Evolutionary conservation across 1,139 yeast genomes (phyloP).

Genomic region (Geotrichum carabidarum): DNA sequence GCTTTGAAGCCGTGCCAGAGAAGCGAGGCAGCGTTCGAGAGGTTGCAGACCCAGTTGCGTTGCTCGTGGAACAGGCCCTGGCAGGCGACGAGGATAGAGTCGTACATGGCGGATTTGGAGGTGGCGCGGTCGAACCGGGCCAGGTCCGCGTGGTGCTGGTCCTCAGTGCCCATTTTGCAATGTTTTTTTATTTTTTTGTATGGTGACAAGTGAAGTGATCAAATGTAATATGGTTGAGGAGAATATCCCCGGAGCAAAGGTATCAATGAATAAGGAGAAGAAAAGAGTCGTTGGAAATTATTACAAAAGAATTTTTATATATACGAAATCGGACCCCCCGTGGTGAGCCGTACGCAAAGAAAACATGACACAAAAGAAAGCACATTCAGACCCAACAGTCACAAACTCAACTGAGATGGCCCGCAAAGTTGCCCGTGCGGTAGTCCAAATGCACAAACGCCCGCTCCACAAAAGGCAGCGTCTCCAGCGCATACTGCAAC

Average conservation of each 20-base stretch:
- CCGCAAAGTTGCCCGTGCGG: slow-evolving; percentile 39
- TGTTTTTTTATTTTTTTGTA: not conserved
- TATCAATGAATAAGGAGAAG: not conserved
- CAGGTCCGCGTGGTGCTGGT: slow-evolving; percentile 31
- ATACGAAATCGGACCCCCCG: no score
- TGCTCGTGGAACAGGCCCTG: slow-evolving; percentile 59
- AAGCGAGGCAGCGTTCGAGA: slow-evolving; percentile 78
- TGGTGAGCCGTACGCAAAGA: no score
- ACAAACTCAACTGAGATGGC: slow-evolving; percentile 28
- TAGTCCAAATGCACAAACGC: slow-evolving; percentile 81
- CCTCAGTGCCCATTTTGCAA: not conserved
- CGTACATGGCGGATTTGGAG: slow-evolving; percentile 54
- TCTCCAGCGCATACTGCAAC: slow-evolving; percentile 71
- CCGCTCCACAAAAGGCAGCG: slow-evolving; percentile 70
- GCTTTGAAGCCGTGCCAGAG: slow-evolving; percentile 84
- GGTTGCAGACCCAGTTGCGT: slow-evolving; percentile 79
- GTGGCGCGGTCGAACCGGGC: slow-evolving; percentile 24
- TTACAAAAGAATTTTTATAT: not conserved
- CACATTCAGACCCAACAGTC: not conserved
- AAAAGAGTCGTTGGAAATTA: not conserved
- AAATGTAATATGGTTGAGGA: not conserved
- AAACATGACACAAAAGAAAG: not conserved
- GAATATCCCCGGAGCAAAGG: not conserved
- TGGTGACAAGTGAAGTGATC: not conserved
- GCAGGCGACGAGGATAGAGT: slow-evolving; percentile 56